Percentiles rank a stretch among this genome's conserved stretches.
Conservation (phyloP, 768 basidiomycete species). For the Boletus tomentosulus region DNA sequence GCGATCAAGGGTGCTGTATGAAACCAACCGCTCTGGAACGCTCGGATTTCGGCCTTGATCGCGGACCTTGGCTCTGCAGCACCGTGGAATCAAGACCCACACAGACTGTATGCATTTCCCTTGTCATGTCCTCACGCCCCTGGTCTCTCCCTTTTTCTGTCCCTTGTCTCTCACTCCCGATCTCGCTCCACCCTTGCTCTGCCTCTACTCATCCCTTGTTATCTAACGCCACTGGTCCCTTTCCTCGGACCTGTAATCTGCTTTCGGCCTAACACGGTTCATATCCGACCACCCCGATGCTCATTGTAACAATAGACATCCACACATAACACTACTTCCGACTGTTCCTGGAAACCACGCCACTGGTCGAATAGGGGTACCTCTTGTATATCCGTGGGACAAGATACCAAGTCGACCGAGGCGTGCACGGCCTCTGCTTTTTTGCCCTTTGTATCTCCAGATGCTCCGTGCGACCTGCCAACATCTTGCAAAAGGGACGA, state of each 20-base stretch:
- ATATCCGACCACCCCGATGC: not conserved
- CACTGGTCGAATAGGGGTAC: not conserved
- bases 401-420: not conserved
- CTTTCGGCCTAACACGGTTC: constrained; percentile 2
- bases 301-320: constrained; percentile 6
- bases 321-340: constrained; percentile 1
- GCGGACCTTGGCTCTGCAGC: constrained; percentile 3
- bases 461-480: not conserved
- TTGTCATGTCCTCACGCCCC: constrained; percentile 8
- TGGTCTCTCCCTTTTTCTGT: constrained; percentile 11
- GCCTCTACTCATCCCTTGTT: constrained; percentile 4
- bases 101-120: constrained; percentile 7
- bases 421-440: not conserved
- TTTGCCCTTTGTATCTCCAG: not conserved
- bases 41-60: constrained; percentile 3
- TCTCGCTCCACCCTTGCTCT: constrained; percentile 10
- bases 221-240: constrained; percentile 8
- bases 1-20: constrained; percentile 92
- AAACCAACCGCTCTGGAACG: constrained; percentile 6
- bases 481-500: not conserved
- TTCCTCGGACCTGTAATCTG: constrained; percentile 1
- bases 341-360: constrained; percentile 1
- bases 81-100: constrained; percentile 14
- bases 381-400: not conserved
- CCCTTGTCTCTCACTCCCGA: constrained; percentile 9